phyloP scores from a whole-genome alignment of 2,329 filamentous ascomycete species.

The Paecilomyces dactylethromorphus region DNA sequence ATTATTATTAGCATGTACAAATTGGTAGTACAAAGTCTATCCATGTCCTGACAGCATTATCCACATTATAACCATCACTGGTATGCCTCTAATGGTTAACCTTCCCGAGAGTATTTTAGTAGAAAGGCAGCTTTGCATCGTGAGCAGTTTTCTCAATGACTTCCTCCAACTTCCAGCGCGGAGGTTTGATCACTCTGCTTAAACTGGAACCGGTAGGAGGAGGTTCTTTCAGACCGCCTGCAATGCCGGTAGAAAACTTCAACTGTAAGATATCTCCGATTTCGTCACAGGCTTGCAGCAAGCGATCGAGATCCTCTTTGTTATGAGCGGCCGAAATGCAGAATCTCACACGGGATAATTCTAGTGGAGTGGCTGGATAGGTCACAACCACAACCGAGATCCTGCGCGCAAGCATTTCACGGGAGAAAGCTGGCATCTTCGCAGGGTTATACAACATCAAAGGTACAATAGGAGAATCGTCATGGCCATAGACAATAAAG shows the following conservation, averaged over 20 bases:
- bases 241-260: constrained; percentile 87
- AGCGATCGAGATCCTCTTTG: constrained; percentile 87
- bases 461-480: constrained; percentile 92
- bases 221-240: constrained; percentile 67
- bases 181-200: constrained; percentile 44
- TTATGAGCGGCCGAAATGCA: constrained; percentile 91
- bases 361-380: constrained; percentile 88
- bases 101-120: constrained; percentile 33
- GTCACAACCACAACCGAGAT: constrained; percentile 94
- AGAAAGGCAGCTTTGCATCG: constrained; percentile 64
- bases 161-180: constrained; percentile 72
- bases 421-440: constrained; percentile 94
- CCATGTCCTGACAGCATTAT: background rate
- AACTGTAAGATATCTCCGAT: constrained; percentile 81
- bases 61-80: background rate
- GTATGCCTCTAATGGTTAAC: background rate
- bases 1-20: background rate
- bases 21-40: background rate
- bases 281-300: constrained; percentile 85
- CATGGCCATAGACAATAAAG: constrained; percentile 89
- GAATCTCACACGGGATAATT: constrained; percentile 85
- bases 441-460: constrained; percentile 88
- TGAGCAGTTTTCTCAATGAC: constrained; percentile 63
- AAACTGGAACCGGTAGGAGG: constrained; percentile 59
- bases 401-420: constrained; percentile 93